These are phyloP conservation scores for Ustilago esculenta DNA, from an alignment of 1,284 basidiomycete species.

Conservation along the genomic window DNA sequence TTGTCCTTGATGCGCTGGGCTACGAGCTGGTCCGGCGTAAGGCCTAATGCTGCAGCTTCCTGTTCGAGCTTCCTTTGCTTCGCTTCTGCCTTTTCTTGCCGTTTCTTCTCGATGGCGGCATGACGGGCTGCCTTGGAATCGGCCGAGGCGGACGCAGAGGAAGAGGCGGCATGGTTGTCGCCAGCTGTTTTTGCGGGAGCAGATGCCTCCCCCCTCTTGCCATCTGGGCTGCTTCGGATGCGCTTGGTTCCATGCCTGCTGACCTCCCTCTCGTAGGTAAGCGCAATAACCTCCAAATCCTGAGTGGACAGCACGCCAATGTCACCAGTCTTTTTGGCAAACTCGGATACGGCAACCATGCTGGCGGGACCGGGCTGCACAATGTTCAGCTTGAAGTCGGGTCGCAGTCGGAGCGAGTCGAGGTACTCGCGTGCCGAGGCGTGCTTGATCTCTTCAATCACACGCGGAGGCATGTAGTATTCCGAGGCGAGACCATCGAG, in stretches of 20 bases:
- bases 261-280: constrained; percentile 82
- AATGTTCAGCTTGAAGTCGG: constrained; percentile 57
- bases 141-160: constrained; percentile 4
- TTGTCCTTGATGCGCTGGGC: constrained; percentile 33
- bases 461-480: constrained; percentile 60
- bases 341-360: constrained; percentile 77
- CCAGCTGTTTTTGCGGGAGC: neutral
- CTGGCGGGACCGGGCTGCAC: constrained; percentile 60
- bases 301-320: constrained; percentile 89
- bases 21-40: constrained; percentile 35
- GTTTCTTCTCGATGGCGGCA: constrained; percentile 44
- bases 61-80: constrained; percentile 35
- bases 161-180: constrained; percentile 18
- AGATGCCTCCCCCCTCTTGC: constrained; percentile 47
- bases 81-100: constrained; percentile 31
- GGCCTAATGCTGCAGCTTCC: constrained; percentile 23
- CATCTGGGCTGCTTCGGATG: constrained; percentile 70
- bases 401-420: constrained; percentile 51
- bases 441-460: constrained; percentile 64
- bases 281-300: constrained; percentile 89
- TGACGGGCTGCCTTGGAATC: constrained; percentile 22
- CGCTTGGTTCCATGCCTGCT: constrained; percentile 70
- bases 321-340: constrained; percentile 96
- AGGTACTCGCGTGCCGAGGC: constrained; percentile 60
- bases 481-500: constrained; percentile 58